Base-by-base conservation (phyloP, 73 alveolate genomes). In the Stentor coeruleus region DNA sequence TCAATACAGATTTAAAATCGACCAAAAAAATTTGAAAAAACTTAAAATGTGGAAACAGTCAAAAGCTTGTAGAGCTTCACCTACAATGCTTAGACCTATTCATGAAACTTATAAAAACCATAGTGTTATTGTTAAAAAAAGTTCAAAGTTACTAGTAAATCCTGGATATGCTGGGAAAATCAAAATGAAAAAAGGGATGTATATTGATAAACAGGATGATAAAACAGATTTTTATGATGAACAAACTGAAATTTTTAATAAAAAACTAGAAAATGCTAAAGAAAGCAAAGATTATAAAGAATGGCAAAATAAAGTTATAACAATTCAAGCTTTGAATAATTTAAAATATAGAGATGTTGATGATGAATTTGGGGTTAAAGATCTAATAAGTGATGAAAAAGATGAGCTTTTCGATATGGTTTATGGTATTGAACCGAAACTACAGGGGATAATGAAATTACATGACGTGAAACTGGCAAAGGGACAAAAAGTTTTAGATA, bases 391-490 rank as follows among this genome's bases (percentile, higher is more conserved):
- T 0, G 79, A 66, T 1, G 79, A 66, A 20, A 66, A 33, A 28
- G 79, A 66, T 31, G 79, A 66, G 37, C 33, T 20, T 66, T 66
- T 66, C 11, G 79, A 66, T 66, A 20, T 28, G 39, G 15, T 66
- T 20, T 66, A 31, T 20, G 79, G 79, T 28, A 66, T 66, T 66
- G 37, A 20, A 20, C n/a, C n/a, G 37, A 66, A 66, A 2, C 33
- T 66, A 26, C 36, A 26, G 41, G 79, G 79, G 37, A 66, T 66
- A 28, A 66, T 66, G 79, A 66, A 66, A 2, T 28, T 66, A 40
- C 79, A 66, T 66, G 79, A 66, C 2, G 79, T 28, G 37, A 66
- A 66, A 2, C n/a, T 66, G n/a, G 79, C 79, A 0, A 66, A 59
- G 30, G 74, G 84, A 75, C 84, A 75, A 35, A 35, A 35, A n/a